A percentile compares a stretch with the other conserved stretches of the same genome.
phyloP scores from a whole-genome alignment of 2,329 filamentous ascomycete genomes.

The Sporothrix schenckii region DNA sequence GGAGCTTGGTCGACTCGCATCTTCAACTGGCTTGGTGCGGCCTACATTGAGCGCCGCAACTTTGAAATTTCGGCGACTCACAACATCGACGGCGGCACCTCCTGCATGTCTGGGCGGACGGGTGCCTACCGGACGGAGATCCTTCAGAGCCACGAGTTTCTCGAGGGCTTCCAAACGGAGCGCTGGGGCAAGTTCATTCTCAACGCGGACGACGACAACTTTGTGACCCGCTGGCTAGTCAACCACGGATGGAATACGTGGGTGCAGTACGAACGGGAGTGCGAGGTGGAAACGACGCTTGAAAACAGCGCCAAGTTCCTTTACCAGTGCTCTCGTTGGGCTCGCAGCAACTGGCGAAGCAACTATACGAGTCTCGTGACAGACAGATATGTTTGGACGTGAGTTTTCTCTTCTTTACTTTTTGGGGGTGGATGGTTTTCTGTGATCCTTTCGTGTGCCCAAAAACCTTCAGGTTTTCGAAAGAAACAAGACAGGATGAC shows the following conservation, averaged over 20 bases:
- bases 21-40: constrained; percentile 88
- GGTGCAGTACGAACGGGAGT: constrained; percentile 90
- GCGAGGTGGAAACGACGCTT: constrained; percentile 88
- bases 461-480: background rate
- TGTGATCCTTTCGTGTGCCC: background rate
- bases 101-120: constrained; percentile 92
- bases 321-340: constrained; percentile 92
- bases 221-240: constrained; percentile 94
- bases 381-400: constrained; percentile 85
- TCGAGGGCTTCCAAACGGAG: constrained; percentile 87
- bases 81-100: constrained; percentile 92
- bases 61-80: constrained; percentile 97
- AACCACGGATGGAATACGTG: constrained; percentile 90
- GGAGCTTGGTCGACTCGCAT: constrained; percentile 63
- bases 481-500: constrained; percentile 1
- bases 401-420: constrained; percentile 50
- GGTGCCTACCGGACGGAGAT: constrained; percentile 91
- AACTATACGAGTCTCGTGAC: constrained; percentile 88
- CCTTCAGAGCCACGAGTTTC: constrained; percentile 80
- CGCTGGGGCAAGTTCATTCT: constrained; percentile 86
- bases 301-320: constrained; percentile 88
- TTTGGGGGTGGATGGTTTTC: background rate
- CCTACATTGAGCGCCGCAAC: constrained; percentile 91
- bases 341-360: constrained; percentile 95
- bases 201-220: constrained; percentile 97